Evolutionary conservation across 73 alveolate genomes (phyloP).

Genomic region (Paramecium pentaurelia): DNA sequence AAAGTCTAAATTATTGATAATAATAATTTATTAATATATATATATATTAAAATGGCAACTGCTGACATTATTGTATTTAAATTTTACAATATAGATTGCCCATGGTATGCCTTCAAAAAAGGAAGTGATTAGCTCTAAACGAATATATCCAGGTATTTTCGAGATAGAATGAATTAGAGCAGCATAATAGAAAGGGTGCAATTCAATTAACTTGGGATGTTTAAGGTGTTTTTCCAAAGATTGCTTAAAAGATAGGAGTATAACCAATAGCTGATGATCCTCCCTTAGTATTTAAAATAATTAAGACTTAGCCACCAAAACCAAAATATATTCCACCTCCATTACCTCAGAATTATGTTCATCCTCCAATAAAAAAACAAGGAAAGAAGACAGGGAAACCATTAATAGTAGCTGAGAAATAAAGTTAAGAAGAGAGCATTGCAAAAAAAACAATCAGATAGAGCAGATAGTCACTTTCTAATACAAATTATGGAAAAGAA

Average conservation of each 20-base stretch:
- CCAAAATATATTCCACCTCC: constrained; percentile 16
- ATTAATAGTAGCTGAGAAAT: neutral
- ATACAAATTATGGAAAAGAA: neutral
- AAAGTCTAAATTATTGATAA: neutral
- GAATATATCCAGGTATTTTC: neutral
- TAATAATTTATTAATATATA: neutral
- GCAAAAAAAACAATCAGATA: constrained; percentile 7
- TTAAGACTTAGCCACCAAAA: neutral
- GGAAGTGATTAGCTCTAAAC: neutral
- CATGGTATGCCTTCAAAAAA: constrained; percentile 14
- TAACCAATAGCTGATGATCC: neutral
- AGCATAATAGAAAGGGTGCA: constrained; percentile 2
- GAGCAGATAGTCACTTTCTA: neutral
- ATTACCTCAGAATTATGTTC: neutral
- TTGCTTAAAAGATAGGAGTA: neutral
- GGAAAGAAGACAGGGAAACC: constrained; percentile 8
- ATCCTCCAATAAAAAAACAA: neutral
- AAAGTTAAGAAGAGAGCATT: neutral
- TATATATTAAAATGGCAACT: neutral
- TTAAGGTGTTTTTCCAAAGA: neutral
- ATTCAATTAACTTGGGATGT: neutral
- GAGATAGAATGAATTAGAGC: neutral
- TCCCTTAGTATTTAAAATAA: neutral
- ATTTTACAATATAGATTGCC: neutral
- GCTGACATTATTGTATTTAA: neutral